Percentiles rank a stretch among this genome's conserved stretches.
Evolutionary conservation across 2,329 filamentous ascomycete species (phyloP).

Genomic region (Trichothecium roseum): DNA sequence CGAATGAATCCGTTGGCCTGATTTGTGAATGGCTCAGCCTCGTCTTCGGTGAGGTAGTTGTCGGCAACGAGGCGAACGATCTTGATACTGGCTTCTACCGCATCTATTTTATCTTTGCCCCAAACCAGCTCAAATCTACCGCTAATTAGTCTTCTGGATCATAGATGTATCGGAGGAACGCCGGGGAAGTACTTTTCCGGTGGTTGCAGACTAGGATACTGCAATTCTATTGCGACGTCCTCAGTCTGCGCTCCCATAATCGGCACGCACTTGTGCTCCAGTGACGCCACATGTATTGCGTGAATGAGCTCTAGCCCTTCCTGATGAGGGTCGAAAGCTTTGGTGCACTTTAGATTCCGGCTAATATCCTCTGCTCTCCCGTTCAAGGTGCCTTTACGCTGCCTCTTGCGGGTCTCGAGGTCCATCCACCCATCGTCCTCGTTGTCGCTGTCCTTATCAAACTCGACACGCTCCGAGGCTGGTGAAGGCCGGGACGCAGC

Average conservation of each 20-base stretch:
- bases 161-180: conserved; percentile 2
- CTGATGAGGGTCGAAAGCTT: conserved; percentile 32
- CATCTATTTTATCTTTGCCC: conserved; percentile 70
- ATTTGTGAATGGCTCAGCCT: conserved; percentile 59
- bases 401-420: conserved; percentile 36
- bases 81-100: conserved; percentile 61
- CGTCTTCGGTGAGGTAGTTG: conserved; percentile 65
- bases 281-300: conserved; percentile 44
- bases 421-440: conserved; percentile 44
- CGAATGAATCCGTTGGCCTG: conserved; percentile 66
- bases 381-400: conserved; percentile 29
- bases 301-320: conserved; percentile 42
- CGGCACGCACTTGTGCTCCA: conserved; percentile 38
- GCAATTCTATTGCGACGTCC: conserved; percentile 55
- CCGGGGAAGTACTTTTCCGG: conserved; percentile 49
- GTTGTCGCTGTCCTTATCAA: conserved; percentile 40
- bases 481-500: conserved; percentile 29
- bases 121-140: conserved; percentile 53
- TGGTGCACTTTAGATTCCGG: conserved; percentile 33
- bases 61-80: conserved; percentile 61
- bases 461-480: conserved; percentile 36
- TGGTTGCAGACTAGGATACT: conserved; percentile 69
- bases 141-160: conserved; percentile 9
- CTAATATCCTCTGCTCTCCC: conserved; percentile 33
- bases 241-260: conserved; percentile 38